phyloP scores from a whole-genome alignment of 2,329 filamentous ascomycete species.

The Ceratocystis cubensis region DNA sequence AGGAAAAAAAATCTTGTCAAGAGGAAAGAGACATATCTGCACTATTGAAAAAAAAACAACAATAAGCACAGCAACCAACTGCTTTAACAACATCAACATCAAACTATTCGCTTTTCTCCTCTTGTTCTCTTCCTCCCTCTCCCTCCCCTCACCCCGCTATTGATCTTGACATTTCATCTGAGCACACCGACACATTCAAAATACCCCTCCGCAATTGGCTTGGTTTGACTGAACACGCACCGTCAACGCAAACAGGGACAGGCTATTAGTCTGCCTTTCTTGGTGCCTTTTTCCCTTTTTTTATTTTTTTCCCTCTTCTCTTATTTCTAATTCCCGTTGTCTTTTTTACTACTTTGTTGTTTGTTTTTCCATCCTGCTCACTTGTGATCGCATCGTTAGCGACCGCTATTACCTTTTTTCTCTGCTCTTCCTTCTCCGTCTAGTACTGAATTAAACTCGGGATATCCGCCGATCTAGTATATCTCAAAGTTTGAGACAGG shows the following conservation, averaged over 20 bases:
- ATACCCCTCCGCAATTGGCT: constrained; percentile 3
- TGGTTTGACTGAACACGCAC: background rate
- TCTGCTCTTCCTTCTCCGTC: background rate
- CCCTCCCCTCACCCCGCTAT: constrained; percentile 3
- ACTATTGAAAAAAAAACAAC: background rate
- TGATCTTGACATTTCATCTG: constrained; percentile 6
- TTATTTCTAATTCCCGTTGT: background rate
- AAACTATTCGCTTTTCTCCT: background rate
- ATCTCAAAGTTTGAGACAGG: constrained; percentile 5
- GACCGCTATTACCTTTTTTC: background rate
- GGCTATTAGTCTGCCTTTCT: background rate
- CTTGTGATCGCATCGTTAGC: background rate
- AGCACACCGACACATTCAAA: constrained; percentile 4
- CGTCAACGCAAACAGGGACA: background rate
- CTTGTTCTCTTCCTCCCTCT: background rate
- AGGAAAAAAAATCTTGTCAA: background rate
- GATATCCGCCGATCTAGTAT: background rate
- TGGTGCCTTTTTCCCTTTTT: background rate
- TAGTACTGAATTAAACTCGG: background rate
- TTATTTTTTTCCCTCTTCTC: background rate
- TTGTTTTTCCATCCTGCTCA: background rate
- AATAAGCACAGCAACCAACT: background rate
- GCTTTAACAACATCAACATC: background rate
- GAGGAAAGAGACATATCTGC: background rate
- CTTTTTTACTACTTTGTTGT: background rate